A percentile compares a stretch with the other conserved stretches of the same genome.
Evolutionary conservation across 2,329 filamentous ascomycete genomes (phyloP).

Genomic region (Diplodia scrobiculata): DNA sequence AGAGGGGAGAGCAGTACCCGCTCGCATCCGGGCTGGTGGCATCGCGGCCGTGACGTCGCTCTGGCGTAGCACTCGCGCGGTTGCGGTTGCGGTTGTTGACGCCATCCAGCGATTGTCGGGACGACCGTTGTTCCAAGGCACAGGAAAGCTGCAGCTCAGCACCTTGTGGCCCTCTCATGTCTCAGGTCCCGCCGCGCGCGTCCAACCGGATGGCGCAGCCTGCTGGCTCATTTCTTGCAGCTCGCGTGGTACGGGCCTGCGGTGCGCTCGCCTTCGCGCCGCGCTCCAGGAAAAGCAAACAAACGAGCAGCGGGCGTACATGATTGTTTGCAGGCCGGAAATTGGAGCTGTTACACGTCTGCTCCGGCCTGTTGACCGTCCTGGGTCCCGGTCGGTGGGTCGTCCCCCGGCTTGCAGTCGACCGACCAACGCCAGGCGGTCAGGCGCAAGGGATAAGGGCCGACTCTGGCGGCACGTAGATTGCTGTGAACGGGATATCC

Average conservation of each 20-base stretch:
- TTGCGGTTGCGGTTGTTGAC: constrained; percentile 11
- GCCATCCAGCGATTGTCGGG: constrained; percentile 27
- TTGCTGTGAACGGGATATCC: constrained; percentile 24
- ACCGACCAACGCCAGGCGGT: background rate
- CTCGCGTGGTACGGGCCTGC: constrained; percentile 26
- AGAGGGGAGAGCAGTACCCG: background rate
- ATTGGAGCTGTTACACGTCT: constrained; percentile 24
- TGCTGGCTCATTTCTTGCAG: constrained; percentile 22
- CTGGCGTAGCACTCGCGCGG: constrained; percentile 19
- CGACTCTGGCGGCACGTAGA: constrained; percentile 26
- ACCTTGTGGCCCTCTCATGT: constrained; percentile 23
- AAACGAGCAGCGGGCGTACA: constrained; percentile 14
- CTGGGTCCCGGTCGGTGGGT: constrained; percentile 25
- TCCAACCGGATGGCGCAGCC: constrained; percentile 20
- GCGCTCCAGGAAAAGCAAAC: constrained; percentile 26
- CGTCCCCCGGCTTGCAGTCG: constrained; percentile 5
- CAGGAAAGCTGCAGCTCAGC: constrained; percentile 26
- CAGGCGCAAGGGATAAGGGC: constrained; percentile 26
- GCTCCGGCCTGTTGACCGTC: constrained; percentile 12
- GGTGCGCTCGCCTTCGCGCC: constrained; percentile 5
- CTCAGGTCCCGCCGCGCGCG: constrained; percentile 24
- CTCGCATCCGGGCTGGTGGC: constrained; percentile 12
- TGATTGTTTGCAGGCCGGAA: constrained; percentile 26
- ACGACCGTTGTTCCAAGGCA: constrained; percentile 29
- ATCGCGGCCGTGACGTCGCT: constrained; percentile 18